A percentile compares a stretch with the other conserved stretches of the same genome.
phyloP scores from a whole-genome alignment of 1,139 yeast species.

The Lodderomyces oxycetoniae region DNA sequence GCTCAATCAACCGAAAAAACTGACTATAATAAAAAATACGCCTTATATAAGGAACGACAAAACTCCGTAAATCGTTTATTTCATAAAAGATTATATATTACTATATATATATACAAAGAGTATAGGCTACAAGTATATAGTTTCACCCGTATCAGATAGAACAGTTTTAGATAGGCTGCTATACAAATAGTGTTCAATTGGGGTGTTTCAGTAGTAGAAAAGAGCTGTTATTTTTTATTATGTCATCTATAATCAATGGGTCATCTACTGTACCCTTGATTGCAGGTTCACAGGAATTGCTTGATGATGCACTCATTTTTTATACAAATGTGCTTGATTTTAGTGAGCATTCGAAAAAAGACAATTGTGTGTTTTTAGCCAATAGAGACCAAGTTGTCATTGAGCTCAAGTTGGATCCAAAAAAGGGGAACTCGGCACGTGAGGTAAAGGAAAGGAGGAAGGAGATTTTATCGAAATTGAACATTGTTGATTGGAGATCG shows the following conservation, averaged over 20 bases:
- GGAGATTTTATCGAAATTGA: conserved; percentile 23
- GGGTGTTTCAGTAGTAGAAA: too few relatives aligned
- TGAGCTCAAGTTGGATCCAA: conserved; percentile 21
- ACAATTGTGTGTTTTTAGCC: conserved; percentile 25
- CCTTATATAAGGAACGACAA: too few relatives aligned
- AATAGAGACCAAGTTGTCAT: conserved; percentile 30
- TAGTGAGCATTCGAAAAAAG: conserved; percentile 23
- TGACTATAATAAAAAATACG: too few relatives aligned
- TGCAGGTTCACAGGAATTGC: conserved; percentile 36
- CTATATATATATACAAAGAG: too few relatives aligned
- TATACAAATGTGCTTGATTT: conserved; percentile 46
- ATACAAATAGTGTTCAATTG: too few relatives aligned
- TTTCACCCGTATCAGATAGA: too few relatives aligned
- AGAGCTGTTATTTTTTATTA: too few relatives aligned
- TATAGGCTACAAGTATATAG: too few relatives aligned
- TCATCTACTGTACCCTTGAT: conserved; percentile 41
- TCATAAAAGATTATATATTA: too few relatives aligned
- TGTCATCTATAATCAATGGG: conserved; percentile 45
- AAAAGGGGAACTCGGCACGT: conserved; percentile 25
- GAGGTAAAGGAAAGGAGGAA: conserved; percentile 23
- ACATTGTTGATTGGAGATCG: conserved; percentile 48
- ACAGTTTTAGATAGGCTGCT: too few relatives aligned
- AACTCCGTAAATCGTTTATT: too few relatives aligned
- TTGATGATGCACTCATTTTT: conserved; percentile 39
- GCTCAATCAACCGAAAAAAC: conserved; percentile 6